phyloP scores from a whole-genome alignment of 805 yeast genomes.

The Candida corydali region DNA sequence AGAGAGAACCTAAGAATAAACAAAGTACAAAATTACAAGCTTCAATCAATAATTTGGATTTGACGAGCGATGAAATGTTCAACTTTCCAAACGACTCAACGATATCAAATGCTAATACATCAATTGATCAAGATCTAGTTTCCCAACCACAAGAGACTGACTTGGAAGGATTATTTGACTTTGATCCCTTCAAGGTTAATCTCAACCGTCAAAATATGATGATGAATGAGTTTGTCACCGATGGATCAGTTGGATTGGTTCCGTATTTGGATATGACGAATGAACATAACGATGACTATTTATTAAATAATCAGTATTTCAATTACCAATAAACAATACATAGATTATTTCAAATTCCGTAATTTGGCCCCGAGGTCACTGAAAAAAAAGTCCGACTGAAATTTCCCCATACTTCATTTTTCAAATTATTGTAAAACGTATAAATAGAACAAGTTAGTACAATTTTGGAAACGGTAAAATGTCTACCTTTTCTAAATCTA shows the following conservation, averaged over 20 bases:
- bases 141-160: slow-evolving; percentile 7
- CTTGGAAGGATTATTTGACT: slow-evolving; percentile 21
- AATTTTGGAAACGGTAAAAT: no score
- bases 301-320: not conserved
- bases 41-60: slow-evolving; percentile 6
- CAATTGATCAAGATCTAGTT: slow-evolving; percentile 4
- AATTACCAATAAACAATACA: no score
- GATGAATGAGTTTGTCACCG: slow-evolving; percentile 65
- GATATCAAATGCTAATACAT: not conserved
- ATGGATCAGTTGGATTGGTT: slow-evolving; percentile 74
- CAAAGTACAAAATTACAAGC: not conserved
- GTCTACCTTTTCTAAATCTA: slow-evolving; percentile 30
- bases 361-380: no score
- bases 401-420: no score
- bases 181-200: slow-evolving; percentile 36
- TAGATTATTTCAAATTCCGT: no score
- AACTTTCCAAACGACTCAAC: not conserved
- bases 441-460: no score
- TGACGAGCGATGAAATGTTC: slow-evolving; percentile 8
- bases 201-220: slow-evolving; percentile 20
- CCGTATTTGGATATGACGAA: slow-evolving; percentile 47
- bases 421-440: no score
- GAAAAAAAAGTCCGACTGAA: no score
- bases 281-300: not conserved
- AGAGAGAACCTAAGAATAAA: slow-evolving; percentile 14